Percentiles rank a stretch among this genome's conserved stretches.
These are phyloP conservation scores for Solanum tarijense DNA, from an alignment of 257 asterid species.

Conservation along the genomic window DNA sequence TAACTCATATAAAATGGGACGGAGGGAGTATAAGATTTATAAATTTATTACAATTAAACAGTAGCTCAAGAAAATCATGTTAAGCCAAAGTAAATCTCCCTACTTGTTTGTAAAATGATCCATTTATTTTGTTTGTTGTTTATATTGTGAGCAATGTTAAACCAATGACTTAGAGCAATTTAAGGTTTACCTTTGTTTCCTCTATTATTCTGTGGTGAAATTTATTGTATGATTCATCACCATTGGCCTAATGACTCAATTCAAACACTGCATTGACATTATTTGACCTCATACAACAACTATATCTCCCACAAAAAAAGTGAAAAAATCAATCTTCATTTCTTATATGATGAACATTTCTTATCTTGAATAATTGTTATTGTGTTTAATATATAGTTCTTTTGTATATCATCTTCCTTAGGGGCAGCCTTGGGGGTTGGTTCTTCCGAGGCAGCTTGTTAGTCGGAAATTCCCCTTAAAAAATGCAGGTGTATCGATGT, in stretches of 20 bases:
- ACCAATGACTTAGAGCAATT: not conserved
- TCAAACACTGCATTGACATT: not conserved
- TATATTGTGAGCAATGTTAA: not conserved
- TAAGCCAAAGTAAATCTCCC: not conserved
- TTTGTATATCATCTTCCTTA: not conserved
- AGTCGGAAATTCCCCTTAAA: not conserved
- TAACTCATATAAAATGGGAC: not conserved
- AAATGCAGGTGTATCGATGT: not conserved
- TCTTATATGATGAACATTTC: not conserved
- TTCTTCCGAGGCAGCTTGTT: conserved; percentile 1
- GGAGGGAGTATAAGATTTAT: not conserved
- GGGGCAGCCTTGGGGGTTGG: not conserved
- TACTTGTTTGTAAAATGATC: not conserved
- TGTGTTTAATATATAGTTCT: not conserved
- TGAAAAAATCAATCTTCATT: not conserved
- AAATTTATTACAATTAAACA: not conserved
- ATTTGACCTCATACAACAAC: not conserved
- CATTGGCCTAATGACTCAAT: not conserved
- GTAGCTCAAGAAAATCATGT: not conserved
- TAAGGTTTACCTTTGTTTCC: not conserved
- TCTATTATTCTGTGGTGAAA: not conserved
- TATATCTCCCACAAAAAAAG: not conserved
- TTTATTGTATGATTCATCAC: not conserved
- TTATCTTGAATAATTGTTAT: not conserved
- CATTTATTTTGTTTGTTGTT: not conserved